Base-by-base conservation (phyloP, 139 green algal species). In the Pseudopediastrum boryanum region DNA sequence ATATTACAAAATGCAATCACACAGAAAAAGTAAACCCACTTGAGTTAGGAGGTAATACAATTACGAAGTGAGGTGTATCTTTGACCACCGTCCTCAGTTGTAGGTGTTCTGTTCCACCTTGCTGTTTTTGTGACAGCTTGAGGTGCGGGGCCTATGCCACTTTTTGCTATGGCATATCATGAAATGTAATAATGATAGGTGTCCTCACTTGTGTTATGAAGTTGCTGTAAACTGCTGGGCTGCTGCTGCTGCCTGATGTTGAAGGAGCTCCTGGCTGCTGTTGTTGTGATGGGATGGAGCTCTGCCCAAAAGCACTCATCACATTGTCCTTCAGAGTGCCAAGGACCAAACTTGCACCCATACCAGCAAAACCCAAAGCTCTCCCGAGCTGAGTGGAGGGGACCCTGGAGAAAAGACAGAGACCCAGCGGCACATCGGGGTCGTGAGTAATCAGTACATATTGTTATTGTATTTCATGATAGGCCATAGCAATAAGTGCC, bases 351-450 rank as follows among this genome's bases (percentile, higher is more conserved):
- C 79, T 86, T 16, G 87, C 88, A 5, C 91, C 94, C 78, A 98
- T 89, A 43, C 84, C 73, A 0, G 90, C 95, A 86, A 98, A 98
- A 9, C 93, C 94, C 41, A 94, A 48, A 1, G 89, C 93, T 0
- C 95, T 79, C 6, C 86, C 89, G 9, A 98, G 71, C 1, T 84
- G 86, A 41, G 85, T 92, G 68, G 90, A 90, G 2, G 95, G 94
- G 27, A 98, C 94, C 27, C 77, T 67, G 77, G 6, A 31, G 25
- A 10, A 9, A 4, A 25, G 12, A 29, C n/a, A 5, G 23, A 12
- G 1, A 10, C 33, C 8, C 19, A 10, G 23, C 33, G 48, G 23
- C 44, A 5, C 27, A 29, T 63, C 10, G 39, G 21, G 23, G 42
- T 8, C 10, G 43, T 13, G 25, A 29, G 58, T 19, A 41, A 10